Evolutionary conservation across 352 stramenopile genomes (phyloP).

Genomic region (Globisporangium paddicum): DNA sequence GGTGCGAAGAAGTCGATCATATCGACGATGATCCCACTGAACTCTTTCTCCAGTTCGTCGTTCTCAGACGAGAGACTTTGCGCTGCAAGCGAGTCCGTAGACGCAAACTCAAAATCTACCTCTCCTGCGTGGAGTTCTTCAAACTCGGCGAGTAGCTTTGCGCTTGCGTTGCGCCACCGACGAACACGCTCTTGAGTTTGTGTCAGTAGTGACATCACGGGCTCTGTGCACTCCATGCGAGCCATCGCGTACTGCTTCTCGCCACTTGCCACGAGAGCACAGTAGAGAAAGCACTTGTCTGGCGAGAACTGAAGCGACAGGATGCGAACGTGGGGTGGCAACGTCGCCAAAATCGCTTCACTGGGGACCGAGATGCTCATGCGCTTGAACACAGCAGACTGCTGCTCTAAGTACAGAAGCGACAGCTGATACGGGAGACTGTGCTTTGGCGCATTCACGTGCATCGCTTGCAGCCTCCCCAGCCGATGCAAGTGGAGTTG

Average conservation of each 20-base stretch:
- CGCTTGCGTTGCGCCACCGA: slow-evolving; percentile 30
- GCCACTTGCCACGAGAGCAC: slow-evolving; percentile 25
- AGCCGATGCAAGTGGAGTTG: slow-evolving; percentile 49
- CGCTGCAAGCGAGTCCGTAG: slow-evolving; percentile 4
- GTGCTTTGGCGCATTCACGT: slow-evolving; percentile 38
- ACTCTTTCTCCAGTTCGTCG: slow-evolving; percentile 51
- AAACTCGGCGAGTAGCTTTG: slow-evolving; percentile 31
- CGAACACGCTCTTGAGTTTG: slow-evolving; percentile 26
- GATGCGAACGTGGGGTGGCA: slow-evolving; percentile 37
- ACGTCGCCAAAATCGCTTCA: slow-evolving; percentile 31
- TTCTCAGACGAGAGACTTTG: slow-evolving; percentile 2
- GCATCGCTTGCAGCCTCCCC: slow-evolving; percentile 21
- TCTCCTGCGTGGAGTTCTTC: slow-evolving; percentile 33
- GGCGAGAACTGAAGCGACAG: slow-evolving; percentile 66
- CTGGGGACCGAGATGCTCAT: slow-evolving; percentile 38
- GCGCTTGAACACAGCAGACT: slow-evolving; percentile 60
- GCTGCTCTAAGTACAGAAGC: slow-evolving; percentile 53
- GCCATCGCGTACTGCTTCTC: slow-evolving; percentile 42
- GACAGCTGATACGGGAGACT: slow-evolving; percentile 68
- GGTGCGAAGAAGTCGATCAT: slow-evolving; percentile 39
- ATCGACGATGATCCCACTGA: slow-evolving; percentile 42
- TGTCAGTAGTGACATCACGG: slow-evolving; percentile 19
- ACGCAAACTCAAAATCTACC: slow-evolving; percentile 36
- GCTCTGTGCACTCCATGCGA: slow-evolving; percentile 57
- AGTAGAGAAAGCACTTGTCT: slow-evolving; percentile 64